A percentile compares a stretch with the other conserved stretches of the same genome.
phyloP scores from a whole-genome alignment of 495 filamentous ascomycete genomes.

The Aspergillus mulundensis region DNA sequence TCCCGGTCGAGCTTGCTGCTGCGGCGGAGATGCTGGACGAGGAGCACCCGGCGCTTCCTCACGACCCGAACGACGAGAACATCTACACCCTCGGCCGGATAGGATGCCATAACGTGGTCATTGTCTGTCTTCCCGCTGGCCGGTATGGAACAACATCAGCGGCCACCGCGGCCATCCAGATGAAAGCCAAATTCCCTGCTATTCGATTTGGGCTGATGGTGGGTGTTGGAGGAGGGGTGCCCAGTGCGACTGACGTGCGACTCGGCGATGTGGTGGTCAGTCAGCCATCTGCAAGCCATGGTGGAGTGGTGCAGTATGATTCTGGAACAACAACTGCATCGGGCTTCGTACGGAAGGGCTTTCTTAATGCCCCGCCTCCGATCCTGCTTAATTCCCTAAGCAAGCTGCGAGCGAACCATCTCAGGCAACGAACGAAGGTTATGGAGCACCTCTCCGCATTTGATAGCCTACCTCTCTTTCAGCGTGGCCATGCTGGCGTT shows the following conservation, averaged over 20 bases:
- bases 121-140: constrained; percentile 27
- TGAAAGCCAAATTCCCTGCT: constrained; percentile 13
- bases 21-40: constrained; percentile 30
- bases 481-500: background rate
- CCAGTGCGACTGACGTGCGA: constrained; percentile 23
- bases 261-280: constrained; percentile 39
- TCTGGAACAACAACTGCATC: constrained; percentile 30
- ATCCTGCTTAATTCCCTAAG: constrained; percentile 25
- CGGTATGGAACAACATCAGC: constrained; percentile 27
- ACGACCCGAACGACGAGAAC: constrained; percentile 20
- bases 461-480: background rate
- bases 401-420: background rate
- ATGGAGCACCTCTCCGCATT: background rate
- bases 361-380: constrained; percentile 30
- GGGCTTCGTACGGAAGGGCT: constrained; percentile 29
- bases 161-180: constrained; percentile 9
- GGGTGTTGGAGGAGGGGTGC: constrained; percentile 35
- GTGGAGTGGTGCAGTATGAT: constrained; percentile 32
- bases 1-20: constrained; percentile 28
- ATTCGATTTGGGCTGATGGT: constrained; percentile 30
- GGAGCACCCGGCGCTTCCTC: constrained; percentile 16
- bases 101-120: constrained; percentile 28
- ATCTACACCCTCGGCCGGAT: constrained; percentile 27
- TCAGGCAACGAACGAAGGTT: background rate
- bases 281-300: constrained; percentile 9